Evolutionary conservation across 2,329 filamentous ascomycete genomes (phyloP).

Genomic region (Blastomyces emzantsi): DNA sequence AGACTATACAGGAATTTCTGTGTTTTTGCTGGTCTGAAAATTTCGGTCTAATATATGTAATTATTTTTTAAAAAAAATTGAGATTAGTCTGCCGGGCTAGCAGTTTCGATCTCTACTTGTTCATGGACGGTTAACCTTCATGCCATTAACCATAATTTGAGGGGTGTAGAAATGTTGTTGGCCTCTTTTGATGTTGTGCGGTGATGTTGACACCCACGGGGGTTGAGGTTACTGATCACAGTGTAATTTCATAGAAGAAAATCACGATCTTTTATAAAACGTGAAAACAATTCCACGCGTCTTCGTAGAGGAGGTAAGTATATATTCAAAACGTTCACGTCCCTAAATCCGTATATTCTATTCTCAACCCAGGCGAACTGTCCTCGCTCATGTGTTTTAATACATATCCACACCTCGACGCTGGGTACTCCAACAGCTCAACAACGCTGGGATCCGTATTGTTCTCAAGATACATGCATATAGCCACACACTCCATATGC

Average conservation of each 20-base stretch:
- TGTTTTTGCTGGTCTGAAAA: no score
- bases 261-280: neutral
- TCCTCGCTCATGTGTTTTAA: constrained; percentile 20
- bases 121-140: no score
- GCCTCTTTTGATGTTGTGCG: no score
- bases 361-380: neutral
- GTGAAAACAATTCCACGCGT: neutral
- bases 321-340: neutral
- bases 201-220: no score
- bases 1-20: no score
- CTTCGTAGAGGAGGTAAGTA: neutral
- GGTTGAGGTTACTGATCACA: neutral
- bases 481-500: constrained; percentile 29
- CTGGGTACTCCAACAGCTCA: constrained; percentile 27
- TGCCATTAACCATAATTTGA: no score
- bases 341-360: neutral
- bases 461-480: constrained; percentile 30
- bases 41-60: no score
- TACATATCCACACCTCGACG: constrained; percentile 26
- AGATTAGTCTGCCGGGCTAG: no score
- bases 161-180: no score
- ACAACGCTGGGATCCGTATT: constrained; percentile 23
- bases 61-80: no score
- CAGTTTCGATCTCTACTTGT: no score
- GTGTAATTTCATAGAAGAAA: neutral